Evolutionary conservation across 768 basidiomycete genomes (phyloP).

Genomic region (Tricholoma sp.): DNA sequence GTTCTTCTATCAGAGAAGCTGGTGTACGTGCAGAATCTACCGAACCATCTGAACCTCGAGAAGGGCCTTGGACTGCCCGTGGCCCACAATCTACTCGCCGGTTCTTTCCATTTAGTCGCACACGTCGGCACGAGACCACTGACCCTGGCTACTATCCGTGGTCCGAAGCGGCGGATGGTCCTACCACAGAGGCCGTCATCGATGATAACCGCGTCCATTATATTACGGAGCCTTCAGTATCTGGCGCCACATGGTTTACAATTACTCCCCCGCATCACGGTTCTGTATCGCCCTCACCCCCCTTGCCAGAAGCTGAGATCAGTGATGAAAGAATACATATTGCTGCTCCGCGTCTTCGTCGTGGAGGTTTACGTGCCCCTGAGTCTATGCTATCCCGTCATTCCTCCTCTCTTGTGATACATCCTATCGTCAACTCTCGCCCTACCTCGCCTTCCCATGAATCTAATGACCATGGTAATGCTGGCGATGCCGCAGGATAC

Average conservation of each 20-base stretch:
- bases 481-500: constrained; percentile 34
- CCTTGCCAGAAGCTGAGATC: constrained; percentile 20
- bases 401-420: constrained; percentile 29
- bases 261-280: constrained; percentile 17
- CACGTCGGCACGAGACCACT: constrained; percentile 35
- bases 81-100: constrained; percentile 33
- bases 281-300: constrained; percentile 5
- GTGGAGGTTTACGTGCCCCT: constrained; percentile 63
- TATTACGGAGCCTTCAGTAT: constrained; percentile 15
- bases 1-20: constrained; percentile 42
- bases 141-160: constrained; percentile 13
- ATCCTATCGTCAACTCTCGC: constrained; percentile 7
- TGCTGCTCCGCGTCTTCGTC: constrained; percentile 49
- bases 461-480: not conserved
- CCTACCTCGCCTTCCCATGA: constrained; percentile 8
- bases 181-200: constrained; percentile 6
- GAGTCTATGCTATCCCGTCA: constrained; percentile 53
- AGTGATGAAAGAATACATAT: constrained; percentile 27
- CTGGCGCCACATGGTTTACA: constrained; percentile 19
- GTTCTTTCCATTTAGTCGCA: constrained; percentile 52
- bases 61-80: constrained; percentile 12
- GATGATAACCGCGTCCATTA: constrained; percentile 11
- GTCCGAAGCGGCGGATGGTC: constrained; percentile 18
- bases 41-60: constrained; percentile 25
- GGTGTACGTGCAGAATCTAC: constrained; percentile 21